Percentiles rank a stretch among this genome's conserved stretches.
These are phyloP conservation scores for Podospora fimiseda DNA, from an alignment of 495 filamentous ascomycete species.

Conservation along the genomic window DNA sequence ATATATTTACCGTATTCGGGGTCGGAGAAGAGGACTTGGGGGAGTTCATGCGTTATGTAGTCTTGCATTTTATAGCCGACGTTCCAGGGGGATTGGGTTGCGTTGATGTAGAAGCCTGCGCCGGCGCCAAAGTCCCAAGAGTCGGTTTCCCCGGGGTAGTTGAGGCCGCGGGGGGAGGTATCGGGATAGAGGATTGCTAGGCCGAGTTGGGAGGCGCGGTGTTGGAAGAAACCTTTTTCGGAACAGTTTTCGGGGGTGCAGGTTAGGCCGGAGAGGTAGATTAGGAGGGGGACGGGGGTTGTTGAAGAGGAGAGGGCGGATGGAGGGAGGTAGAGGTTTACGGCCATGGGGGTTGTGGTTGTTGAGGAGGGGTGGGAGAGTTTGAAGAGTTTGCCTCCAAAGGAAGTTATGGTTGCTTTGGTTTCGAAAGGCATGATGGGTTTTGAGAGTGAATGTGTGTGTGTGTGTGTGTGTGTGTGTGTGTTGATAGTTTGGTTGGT, in stretches of 20 bases:
- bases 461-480: not conserved
- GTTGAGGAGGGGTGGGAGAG: constrained; percentile 72
- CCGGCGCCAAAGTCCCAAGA: constrained; percentile 84
- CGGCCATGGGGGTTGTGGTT: constrained; percentile 62
- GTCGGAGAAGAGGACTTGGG: constrained; percentile 58
- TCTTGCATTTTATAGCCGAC: constrained; percentile 85
- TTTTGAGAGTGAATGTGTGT: not conserved
- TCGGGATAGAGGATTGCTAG: constrained; percentile 92
- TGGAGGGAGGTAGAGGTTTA: constrained; percentile 66
- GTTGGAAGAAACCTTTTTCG: constrained; percentile 95
- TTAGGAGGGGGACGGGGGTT: constrained; percentile 71
- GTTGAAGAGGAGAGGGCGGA: constrained; percentile 37
- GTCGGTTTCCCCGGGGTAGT: constrained; percentile 75
- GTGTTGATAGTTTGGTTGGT: not conserved
- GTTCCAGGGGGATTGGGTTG: constrained; percentile 65
- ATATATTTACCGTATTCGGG: constrained; percentile 53
- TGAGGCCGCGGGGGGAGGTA: constrained; percentile 80
- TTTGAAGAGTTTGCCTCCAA: constrained; percentile 93
- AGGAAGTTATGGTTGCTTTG: constrained; percentile 82
- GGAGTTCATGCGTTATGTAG: constrained; percentile 80
- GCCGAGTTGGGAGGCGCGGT: constrained; percentile 63
- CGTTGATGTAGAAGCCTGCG: constrained; percentile 93
- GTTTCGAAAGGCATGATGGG: constrained; percentile 68
- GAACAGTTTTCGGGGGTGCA: constrained; percentile 94
- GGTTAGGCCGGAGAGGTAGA: constrained; percentile 91